Percentiles rank a stretch among this genome's conserved stretches.
These are phyloP conservation scores for Leucogyrophana mollusca DNA, from an alignment of 768 basidiomycete species.

Conservation along the genomic window DNA sequence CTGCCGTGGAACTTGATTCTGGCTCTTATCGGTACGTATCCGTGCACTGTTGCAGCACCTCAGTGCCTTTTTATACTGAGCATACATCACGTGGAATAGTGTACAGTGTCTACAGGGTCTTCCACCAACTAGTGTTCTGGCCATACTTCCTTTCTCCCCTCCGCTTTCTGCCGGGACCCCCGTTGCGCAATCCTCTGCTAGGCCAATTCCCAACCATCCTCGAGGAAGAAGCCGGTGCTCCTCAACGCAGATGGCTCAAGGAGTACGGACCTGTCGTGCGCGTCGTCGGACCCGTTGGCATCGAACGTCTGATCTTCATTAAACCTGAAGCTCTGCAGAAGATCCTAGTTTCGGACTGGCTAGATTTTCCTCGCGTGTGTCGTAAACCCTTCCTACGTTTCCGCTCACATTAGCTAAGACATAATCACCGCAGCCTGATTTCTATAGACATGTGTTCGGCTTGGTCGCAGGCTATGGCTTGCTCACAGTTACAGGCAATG, in stretches of 20 bases:
- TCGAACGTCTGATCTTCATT: conserved; percentile 45
- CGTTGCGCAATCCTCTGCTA: conserved; percentile 28
- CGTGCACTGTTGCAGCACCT: too few species aligned
- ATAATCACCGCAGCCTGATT: conserved; percentile 34
- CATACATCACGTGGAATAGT: too few species aligned
- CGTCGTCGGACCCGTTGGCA: conserved; percentile 43
- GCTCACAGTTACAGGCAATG: conserved; percentile 46
- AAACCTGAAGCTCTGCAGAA: conserved; percentile 44
- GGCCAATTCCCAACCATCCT: conserved; percentile 42
- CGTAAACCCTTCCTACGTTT: not conserved
- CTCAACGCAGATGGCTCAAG: conserved; percentile 47
- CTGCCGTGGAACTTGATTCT: too few species aligned
- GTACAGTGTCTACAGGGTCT: not conserved
- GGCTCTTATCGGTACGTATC: too few species aligned
- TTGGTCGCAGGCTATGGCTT: conserved; percentile 45
- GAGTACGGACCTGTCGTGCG: conserved; percentile 43
- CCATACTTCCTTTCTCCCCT: conserved; percentile 37
- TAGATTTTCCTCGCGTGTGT: conserved; percentile 38
- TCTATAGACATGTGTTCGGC: conserved; percentile 41
- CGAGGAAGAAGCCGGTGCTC: conserved; percentile 28
- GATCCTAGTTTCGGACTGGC: conserved; percentile 44
- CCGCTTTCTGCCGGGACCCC: conserved; percentile 37
- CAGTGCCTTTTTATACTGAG: too few species aligned
- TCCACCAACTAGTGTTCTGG: conserved; percentile 32
- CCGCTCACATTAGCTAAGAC: not conserved